Percentiles rank a stretch among this genome's conserved stretches.
phyloP scores from a whole-genome alignment of 441 rosid genomes.

The Daphne laureola region DNA sequence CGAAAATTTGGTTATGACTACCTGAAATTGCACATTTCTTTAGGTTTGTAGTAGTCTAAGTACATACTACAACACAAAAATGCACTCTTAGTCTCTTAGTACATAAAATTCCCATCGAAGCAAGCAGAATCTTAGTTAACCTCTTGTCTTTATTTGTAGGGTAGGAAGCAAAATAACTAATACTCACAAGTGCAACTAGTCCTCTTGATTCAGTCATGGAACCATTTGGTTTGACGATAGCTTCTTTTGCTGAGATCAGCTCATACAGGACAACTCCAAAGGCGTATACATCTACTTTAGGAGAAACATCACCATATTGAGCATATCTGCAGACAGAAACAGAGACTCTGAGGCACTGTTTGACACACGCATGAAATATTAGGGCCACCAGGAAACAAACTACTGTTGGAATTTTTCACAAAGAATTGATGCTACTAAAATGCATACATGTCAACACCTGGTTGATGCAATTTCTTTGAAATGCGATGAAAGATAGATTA shows the following conservation, averaged over 20 bases:
- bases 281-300: conserved; percentile 90
- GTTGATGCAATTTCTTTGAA: too few species aligned
- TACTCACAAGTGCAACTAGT: conserved; percentile 78
- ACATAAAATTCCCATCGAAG: too few species aligned
- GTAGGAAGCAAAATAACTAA: conserved; percentile 11
- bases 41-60: too few species aligned
- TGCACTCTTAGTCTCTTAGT: too few species aligned
- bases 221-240: conserved; percentile 52
- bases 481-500: too few species aligned
- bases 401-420: too few species aligned
- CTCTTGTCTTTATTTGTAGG: conserved; percentile 2
- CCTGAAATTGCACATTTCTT: not conserved
- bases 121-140: not conserved
- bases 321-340: conserved; percentile 53
- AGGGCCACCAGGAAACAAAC: not conserved
- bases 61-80: too few species aligned
- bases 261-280: conserved; percentile 96
- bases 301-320: conserved; percentile 85
- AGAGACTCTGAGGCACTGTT: conserved; percentile 3
- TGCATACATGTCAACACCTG: too few species aligned
- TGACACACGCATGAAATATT: not conserved
- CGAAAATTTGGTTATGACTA: conserved; percentile 1
- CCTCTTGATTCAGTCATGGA: conserved; percentile 61
- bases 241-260: conserved; percentile 87
- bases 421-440: too few species aligned